phyloP scores from a whole-genome alignment of 768 basidiomycete species.

The Phaffia tasmanica region DNA sequence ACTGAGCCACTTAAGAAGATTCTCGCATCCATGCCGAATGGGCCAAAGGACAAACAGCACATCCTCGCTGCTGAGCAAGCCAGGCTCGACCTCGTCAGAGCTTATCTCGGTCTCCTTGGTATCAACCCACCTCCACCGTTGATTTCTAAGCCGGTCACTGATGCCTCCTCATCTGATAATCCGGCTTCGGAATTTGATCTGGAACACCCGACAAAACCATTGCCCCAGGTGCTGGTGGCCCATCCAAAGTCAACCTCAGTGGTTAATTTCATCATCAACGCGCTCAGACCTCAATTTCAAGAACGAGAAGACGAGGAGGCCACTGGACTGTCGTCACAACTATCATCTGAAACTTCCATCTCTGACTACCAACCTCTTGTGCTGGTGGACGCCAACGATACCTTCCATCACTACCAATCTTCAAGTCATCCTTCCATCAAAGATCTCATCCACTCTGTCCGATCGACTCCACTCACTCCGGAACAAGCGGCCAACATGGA shows the following conservation, averaged over 20 bases:
- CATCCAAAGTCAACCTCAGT: conserved; percentile 38
- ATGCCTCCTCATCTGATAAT: neutral
- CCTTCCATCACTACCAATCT: conserved; percentile 30
- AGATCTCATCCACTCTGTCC: neutral
- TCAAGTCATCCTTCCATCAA: conserved; percentile 8
- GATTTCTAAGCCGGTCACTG: conserved; percentile 9
- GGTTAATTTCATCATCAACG: conserved; percentile 38
- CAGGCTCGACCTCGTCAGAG: conserved; percentile 38
- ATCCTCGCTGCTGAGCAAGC: conserved; percentile 31
- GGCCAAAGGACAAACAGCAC: conserved; percentile 27
- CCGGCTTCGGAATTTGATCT: conserved; percentile 26
- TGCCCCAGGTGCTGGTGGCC: conserved; percentile 54
- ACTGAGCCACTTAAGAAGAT: conserved; percentile 37
- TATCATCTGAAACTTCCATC: no score
- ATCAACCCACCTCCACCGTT: conserved; percentile 43
- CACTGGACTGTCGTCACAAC: no score
- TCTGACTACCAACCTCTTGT: conserved; percentile 33
- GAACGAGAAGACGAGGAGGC: no score
- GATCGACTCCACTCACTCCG: conserved; percentile 17
- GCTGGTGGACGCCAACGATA: conserved; percentile 60
- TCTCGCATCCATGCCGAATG: neutral
- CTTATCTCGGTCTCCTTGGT: conserved; percentile 39
- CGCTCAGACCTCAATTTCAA: conserved; percentile 33
- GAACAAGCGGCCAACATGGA: conserved; percentile 14
- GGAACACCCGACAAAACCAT: conserved; percentile 40